Conservation (phyloP, 768 basidiomycete species). For the Rhodosporidiobolus odoratus region DNA sequence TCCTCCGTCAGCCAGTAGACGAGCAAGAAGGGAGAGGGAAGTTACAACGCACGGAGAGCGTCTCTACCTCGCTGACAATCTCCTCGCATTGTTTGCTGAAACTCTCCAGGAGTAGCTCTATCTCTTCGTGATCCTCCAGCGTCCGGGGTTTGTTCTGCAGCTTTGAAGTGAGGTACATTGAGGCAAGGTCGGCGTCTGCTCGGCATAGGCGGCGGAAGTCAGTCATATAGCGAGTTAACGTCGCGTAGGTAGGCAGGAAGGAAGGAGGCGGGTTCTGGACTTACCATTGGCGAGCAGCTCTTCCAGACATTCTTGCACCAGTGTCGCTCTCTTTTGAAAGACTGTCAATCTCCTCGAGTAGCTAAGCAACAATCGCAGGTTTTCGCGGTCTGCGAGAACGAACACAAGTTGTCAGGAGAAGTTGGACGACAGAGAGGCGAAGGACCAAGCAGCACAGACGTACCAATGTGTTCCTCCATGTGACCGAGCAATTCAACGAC, state of each 20-base stretch:
- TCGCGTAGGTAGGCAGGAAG: background rate
- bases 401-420: background rate
- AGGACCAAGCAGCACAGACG: background rate
- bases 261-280: background rate
- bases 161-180: constrained; percentile 91
- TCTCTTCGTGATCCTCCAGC: constrained; percentile 77
- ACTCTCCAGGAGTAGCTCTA: constrained; percentile 87
- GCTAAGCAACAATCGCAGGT: constrained; percentile 82
- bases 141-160: constrained; percentile 60
- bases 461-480: constrained; percentile 82
- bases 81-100: constrained; percentile 65
- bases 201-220: background rate
- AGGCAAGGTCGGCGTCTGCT: constrained; percentile 91
- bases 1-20: background rate
- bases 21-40: background rate
- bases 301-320: constrained; percentile 82
- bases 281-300: constrained; percentile 64
- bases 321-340: constrained; percentile 83
- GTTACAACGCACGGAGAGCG: constrained; percentile 22
- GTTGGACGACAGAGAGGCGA: background rate
- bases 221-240: background rate
- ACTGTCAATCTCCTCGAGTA: constrained; percentile 81
- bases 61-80: constrained; percentile 40
- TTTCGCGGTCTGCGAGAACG: constrained; percentile 61
- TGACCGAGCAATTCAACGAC: constrained; percentile 85